Conservation (phyloP, 257 asterid genomes). For the Nicotiana noctiflora region DNA sequence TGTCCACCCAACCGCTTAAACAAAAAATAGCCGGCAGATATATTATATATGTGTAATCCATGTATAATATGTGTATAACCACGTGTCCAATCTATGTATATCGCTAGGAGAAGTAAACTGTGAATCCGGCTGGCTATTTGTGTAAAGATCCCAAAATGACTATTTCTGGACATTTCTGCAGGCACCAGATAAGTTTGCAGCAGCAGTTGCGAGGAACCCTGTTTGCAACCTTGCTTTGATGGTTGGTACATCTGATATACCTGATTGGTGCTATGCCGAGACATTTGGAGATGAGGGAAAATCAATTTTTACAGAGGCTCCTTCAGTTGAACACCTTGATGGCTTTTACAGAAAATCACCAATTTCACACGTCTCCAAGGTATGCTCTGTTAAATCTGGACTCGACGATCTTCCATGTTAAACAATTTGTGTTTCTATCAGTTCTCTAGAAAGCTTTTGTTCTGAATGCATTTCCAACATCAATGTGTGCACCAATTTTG, state of each 20-base stretch:
- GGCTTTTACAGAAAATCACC: conserved; percentile 74
- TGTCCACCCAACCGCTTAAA: too few species aligned
- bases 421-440: not conserved
- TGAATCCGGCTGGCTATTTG: too few species aligned
- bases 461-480: not conserved
- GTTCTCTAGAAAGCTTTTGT: not conserved
- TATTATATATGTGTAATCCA: too few species aligned
- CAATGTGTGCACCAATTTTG: conserved; percentile 6
- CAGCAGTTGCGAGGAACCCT: conserved; percentile 94
- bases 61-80: too few species aligned
- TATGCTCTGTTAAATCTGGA: conserved; percentile 12
- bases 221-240: conserved; percentile 90
- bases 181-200: conserved; percentile 88
- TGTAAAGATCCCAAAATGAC: too few species aligned
- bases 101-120: too few species aligned
- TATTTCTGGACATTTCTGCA: conserved; percentile 14
- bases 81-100: too few species aligned
- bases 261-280: conserved; percentile 86
- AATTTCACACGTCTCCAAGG: conserved; percentile 70
- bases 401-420: not conserved
- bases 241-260: conserved; percentile 90
- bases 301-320: conserved; percentile 55
- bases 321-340: conserved; percentile 70
- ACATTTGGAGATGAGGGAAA: conserved; percentile 62
- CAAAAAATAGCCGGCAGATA: too few species aligned